These are phyloP conservation scores for Toxoplasma gondii DNA, from an alignment of 169 alveolate genomes.

Conservation along the genomic window DNA sequence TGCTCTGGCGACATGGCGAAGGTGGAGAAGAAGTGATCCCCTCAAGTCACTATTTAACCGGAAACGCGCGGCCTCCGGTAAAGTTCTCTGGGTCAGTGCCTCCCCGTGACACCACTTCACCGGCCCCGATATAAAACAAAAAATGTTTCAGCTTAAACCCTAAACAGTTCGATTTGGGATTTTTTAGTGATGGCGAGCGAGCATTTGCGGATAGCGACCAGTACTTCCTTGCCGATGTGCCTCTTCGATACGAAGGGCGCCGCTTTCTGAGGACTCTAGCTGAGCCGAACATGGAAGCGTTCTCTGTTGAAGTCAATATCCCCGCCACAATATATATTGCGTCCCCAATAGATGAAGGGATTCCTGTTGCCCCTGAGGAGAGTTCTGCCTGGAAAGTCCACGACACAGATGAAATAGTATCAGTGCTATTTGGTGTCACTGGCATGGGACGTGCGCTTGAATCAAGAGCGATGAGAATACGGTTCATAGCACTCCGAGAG, in stretches of 20 bases:
- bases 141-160: constrained; percentile 50
- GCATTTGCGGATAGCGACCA: constrained; percentile 39
- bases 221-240: background rate
- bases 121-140: background rate
- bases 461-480: background rate
- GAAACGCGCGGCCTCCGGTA: constrained; percentile 1
- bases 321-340: constrained; percentile 49
- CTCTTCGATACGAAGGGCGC: constrained; percentile 36
- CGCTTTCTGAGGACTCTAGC: constrained; percentile 21
- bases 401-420: constrained; percentile 18
- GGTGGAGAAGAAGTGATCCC: constrained; percentile 39
- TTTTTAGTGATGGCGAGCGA: constrained; percentile 42
- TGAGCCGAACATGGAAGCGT: background rate
- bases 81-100: constrained; percentile 55
- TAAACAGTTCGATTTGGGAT: constrained; percentile 18
- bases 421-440: background rate
- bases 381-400: constrained; percentile 45
- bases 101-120: background rate
- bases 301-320: constrained; percentile 28
- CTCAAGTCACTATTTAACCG: constrained; percentile 21
- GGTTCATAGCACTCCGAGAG: background rate
- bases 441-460: constrained; percentile 31
- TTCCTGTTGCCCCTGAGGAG: constrained; percentile 54
- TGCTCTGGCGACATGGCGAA: constrained; percentile 50
- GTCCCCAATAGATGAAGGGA: constrained; percentile 10